These are phyloP conservation scores for Neurospora cerealis DNA, from an alignment of 495 filamentous ascomycete genomes.

Conservation along the genomic window DNA sequence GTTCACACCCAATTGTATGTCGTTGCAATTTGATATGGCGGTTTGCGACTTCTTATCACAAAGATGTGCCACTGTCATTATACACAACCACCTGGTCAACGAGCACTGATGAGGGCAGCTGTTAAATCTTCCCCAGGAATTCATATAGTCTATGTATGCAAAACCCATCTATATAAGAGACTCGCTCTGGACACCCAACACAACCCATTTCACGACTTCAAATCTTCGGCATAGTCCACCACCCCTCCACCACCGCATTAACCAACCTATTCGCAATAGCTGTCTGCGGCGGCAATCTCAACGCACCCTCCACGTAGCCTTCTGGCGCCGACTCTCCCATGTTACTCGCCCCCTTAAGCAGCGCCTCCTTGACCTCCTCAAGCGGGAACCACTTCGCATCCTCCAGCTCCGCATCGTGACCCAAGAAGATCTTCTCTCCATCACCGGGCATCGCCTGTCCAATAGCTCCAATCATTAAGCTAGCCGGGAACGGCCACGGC, in stretches of 20 bases:
- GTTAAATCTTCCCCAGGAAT: not conserved
- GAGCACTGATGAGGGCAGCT: not conserved
- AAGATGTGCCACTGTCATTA: not conserved
- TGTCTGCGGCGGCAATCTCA: conserved; percentile 64
- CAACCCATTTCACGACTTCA: conserved; percentile 5
- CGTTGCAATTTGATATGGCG: too few species aligned
- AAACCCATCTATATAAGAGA: not conserved
- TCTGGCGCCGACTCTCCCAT: conserved; percentile 51
- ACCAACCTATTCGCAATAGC: conserved; percentile 74
- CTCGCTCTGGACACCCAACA: not conserved
- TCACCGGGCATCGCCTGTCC: conserved; percentile 69
- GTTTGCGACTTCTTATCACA: too few species aligned
- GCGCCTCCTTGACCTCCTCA: conserved; percentile 56
- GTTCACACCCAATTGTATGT: too few species aligned
- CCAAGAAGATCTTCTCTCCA: conserved; percentile 71
- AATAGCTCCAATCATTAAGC: conserved; percentile 90
- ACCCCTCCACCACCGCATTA: conserved; percentile 34
- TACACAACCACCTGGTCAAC: not conserved
- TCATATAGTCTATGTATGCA: not conserved
- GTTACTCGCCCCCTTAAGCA: conserved; percentile 50
- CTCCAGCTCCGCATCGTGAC: conserved; percentile 84
- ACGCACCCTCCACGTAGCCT: conserved; percentile 61
- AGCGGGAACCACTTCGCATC: conserved; percentile 78
- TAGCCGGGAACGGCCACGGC: conserved; percentile 59
- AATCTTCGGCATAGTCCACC: conserved; percentile 30